Evolutionary conservation across 805 yeast genomes (phyloP).

Genomic region (Phaffomyces opuntiae): DNA sequence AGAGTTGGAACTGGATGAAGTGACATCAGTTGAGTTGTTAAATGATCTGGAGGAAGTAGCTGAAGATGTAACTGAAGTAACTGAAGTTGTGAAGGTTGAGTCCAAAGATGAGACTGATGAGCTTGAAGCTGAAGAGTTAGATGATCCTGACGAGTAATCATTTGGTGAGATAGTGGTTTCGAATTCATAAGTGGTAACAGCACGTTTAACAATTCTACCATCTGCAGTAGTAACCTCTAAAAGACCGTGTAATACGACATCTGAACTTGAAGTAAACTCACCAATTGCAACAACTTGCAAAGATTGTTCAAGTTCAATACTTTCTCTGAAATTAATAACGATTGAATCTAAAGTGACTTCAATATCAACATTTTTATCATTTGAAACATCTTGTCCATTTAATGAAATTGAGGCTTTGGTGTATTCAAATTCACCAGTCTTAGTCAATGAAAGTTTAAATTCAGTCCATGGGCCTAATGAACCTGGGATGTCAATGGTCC

Average conservation of each 20-base stretch:
- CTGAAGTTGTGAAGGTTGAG: background rate
- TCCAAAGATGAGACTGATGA: background rate
- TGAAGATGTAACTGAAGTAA: background rate
- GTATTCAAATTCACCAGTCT: constrained; percentile 6
- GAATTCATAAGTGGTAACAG: background rate
- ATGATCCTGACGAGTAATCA: background rate
- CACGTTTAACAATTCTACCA: background rate
- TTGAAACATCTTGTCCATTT: constrained; percentile 2
- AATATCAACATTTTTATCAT: background rate
- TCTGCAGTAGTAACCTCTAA: background rate
- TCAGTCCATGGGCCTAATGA: constrained; percentile 16
- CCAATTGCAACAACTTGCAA: background rate
- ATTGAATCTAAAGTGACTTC: background rate
- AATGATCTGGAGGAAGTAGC: background rate
- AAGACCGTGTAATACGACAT: background rate
- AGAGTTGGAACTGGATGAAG: background rate
- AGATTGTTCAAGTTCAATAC: background rate
- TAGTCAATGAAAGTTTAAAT: constrained; percentile 5
- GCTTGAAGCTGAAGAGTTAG: background rate
- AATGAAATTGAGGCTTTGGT: constrained; percentile 1
- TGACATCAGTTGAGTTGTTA: background rate
- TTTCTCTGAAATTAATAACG: background rate
- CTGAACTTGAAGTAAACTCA: background rate
- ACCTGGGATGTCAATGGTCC: constrained; percentile 14
- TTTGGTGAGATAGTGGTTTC: background rate